Evolutionary conservation across 2,329 filamentous ascomycete species (phyloP).

Genomic region (Metarhizium sp.): DNA sequence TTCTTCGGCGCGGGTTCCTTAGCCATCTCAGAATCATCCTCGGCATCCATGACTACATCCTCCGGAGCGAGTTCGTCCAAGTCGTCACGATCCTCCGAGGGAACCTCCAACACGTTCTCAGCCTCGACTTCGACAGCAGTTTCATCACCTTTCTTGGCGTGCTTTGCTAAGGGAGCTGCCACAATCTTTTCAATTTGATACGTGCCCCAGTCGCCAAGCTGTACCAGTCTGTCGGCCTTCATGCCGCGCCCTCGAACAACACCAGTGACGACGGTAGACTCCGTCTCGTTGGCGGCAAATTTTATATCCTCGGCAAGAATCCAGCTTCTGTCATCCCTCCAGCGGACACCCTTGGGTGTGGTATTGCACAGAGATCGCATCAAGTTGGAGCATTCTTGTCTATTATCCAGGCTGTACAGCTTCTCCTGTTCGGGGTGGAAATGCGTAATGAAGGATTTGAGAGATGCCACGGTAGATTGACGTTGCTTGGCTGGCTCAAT

Average conservation of each 20-base stretch:
- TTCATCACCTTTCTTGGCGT: conserved; percentile 57
- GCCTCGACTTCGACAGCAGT: conserved; percentile 49
- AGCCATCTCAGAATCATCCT: conserved; percentile 37
- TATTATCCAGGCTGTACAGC: conserved; percentile 76
- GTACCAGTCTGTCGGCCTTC: conserved; percentile 82
- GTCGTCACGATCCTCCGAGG: conserved; percentile 73
- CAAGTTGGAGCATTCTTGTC: conserved; percentile 84
- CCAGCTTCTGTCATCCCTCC: conserved; percentile 94
- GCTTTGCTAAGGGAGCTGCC: conserved; percentile 56
- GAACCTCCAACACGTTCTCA: conserved; percentile 56
- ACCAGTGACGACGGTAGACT: conserved; percentile 70
- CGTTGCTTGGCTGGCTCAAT: conserved; percentile 73
- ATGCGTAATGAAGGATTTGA: conserved; percentile 88
- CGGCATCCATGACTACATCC: conserved; percentile 63
- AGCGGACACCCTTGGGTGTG: conserved; percentile 86
- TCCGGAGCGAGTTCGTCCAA: conserved; percentile 79
- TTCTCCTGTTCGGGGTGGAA: conserved; percentile 92
- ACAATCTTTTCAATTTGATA: conserved; percentile 89
- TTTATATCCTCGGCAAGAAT: conserved; percentile 78
- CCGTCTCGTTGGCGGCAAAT: conserved; percentile 53
- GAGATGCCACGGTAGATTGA: conserved; percentile 65
- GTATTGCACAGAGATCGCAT: conserved; percentile 87
- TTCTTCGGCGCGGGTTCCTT: conserved; percentile 48
- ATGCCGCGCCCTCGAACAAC: conserved; percentile 77
- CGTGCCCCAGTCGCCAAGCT: conserved; percentile 88